Evolutionary conservation across 1,139 yeast genomes (phyloP).

Genomic region (Hansenula lynferdii): DNA sequence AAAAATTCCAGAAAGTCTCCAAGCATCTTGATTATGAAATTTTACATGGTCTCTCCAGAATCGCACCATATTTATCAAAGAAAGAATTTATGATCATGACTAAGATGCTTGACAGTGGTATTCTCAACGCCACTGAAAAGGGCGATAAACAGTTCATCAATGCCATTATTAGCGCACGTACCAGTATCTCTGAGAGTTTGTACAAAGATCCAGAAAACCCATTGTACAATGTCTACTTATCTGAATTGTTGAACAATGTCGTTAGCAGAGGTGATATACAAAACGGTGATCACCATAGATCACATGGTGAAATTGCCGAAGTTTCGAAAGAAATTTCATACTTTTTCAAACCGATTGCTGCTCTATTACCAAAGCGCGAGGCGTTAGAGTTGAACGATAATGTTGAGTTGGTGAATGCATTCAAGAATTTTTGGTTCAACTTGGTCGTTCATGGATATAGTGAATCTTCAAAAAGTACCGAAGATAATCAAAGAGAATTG

Average conservation of each 20-base stretch:
- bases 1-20: constrained; percentile 55
- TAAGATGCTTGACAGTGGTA: constrained; percentile 38
- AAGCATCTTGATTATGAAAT: constrained; percentile 36
- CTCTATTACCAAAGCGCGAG: constrained; percentile 54
- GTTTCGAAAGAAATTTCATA: constrained; percentile 73
- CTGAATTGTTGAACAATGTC: constrained; percentile 61
- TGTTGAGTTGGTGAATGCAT: constrained; percentile 34
- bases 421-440: constrained; percentile 93
- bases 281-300: constrained; percentile 73
- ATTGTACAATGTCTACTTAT: constrained; percentile 53
- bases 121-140: constrained; percentile 31
- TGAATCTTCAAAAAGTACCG: constrained; percentile 51
- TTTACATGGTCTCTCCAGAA: constrained; percentile 44
- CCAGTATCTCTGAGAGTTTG: constrained; percentile 45
- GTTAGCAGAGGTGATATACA: constrained; percentile 81
- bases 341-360: constrained; percentile 71
- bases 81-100: constrained; percentile 47
- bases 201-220: constrained; percentile 35
- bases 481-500: constrained; percentile 42
- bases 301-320: constrained; percentile 72
- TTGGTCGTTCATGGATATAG: constrained; percentile 89
- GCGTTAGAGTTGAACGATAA: constrained; percentile 34
- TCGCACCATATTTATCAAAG: constrained; percentile 48
- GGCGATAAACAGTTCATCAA: constrained; percentile 30
- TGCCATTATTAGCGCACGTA: constrained; percentile 44